phyloP scores from a whole-genome alignment of 495 filamentous ascomycete species.

The Aspergillus asperescens region DNA sequence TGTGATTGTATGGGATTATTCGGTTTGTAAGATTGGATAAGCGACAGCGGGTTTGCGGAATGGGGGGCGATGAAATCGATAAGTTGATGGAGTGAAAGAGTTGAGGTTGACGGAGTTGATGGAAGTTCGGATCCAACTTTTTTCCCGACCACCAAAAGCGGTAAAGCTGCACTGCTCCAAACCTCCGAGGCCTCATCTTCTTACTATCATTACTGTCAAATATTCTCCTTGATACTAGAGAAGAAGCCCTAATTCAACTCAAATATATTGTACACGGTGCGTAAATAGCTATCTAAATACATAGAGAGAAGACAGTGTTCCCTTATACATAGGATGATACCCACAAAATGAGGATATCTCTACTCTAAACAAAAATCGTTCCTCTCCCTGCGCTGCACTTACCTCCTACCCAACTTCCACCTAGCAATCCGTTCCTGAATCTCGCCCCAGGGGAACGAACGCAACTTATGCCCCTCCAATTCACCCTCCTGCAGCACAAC shows the following conservation, averaged over 20 bases:
- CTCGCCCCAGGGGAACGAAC: slow-evolving; percentile 71
- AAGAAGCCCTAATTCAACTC: no score
- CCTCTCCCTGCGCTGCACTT: slow-evolving; percentile 15
- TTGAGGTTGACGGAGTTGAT: slow-evolving; percentile 14
- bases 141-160: slow-evolving; percentile 42
- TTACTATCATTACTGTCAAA: background rate
- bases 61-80: background rate
- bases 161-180: slow-evolving; percentile 22
- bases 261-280: slow-evolving; percentile 11
- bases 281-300: slow-evolving; percentile 20
- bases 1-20: slow-evolving; percentile 36
- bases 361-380: background rate
- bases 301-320: slow-evolving; percentile 15
- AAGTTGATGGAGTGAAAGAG: slow-evolving; percentile 14
- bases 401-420: slow-evolving; percentile 77
- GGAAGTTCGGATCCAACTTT: slow-evolving; percentile 37
- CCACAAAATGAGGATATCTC: background rate
- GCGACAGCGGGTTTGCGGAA: background rate
- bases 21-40: background rate
- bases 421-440: slow-evolving; percentile 77
- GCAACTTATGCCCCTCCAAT: slow-evolving; percentile 40
- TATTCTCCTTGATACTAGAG: no score
- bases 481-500: slow-evolving; percentile 82
- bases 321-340: slow-evolving; percentile 11
- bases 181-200: background rate